Evolutionary conservation across 2,329 filamentous ascomycete genomes (phyloP), one percentile per base, ranked within the genome.

Genomic region (Metarhizium rileyi): DNA sequence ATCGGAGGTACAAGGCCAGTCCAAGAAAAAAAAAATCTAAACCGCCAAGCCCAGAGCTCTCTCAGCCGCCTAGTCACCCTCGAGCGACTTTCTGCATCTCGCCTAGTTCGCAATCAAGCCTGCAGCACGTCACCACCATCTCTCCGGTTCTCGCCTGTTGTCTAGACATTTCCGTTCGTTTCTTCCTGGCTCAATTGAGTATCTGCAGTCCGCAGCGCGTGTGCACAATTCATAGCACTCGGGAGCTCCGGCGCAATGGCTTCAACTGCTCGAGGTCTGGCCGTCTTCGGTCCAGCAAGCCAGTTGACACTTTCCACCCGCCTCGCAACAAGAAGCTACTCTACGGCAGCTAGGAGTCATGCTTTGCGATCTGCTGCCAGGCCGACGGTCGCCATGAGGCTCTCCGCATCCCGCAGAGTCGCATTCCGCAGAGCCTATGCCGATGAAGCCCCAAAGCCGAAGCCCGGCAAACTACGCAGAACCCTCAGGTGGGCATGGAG

Each of bases 401-500:
- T 67, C 47, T 57, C 58, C 43, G 58, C 56, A 52, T 64, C 62
- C 49, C 67, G 61, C 56, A 70, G 63, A 60, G 64, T 66, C 52
- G 67, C 65, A 40, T 72, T 73, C 61, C 64, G 65, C 51, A 66
- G 73, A 59, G 62, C 66, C 51, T 76, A 76, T 55, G 77, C 80
- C 49, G 75, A 81, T 59, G 71, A 70, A 53, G 66, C 71, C 26
- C 70, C 72, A 48, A 64, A 71, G 53, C 68, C 74, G 59, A 78
- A 73, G 66, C 67, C 71, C 41, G 70, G 73, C 61, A 80, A 82
- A 63, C 84, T 93, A 69, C 71, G 83, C 51, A 73, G 73, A 50
- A 77, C 81, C 56, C 75, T 97, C 64, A 80, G 80, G 65, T 95
- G 86, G 83, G 70, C 83, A 51, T 97, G 89, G 87, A 82, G 93